phyloP scores from a whole-genome alignment of 176 grass and related monocot genomes.

The Cymbopogon citratus region DNA sequence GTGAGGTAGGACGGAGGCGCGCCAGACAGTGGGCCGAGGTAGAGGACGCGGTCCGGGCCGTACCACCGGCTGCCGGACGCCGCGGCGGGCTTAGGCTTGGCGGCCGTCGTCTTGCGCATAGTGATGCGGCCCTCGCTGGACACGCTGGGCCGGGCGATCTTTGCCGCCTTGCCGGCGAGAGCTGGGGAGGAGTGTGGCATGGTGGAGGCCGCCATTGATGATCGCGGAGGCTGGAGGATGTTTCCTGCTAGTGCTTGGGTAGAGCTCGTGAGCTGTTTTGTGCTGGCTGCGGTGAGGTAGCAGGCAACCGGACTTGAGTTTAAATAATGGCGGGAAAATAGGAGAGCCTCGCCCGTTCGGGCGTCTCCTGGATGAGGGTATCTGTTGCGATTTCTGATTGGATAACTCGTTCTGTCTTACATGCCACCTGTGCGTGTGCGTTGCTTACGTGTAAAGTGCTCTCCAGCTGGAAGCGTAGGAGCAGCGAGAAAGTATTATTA shows the following conservation, averaged over 20 bases:
- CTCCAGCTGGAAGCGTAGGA: too few species aligned
- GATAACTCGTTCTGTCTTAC: not conserved
- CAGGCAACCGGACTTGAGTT: not conserved
- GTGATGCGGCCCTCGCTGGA: conserved; percentile 42
- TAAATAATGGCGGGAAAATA: conserved; percentile 19
- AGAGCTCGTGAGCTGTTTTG: not conserved
- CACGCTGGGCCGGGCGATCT: conserved; percentile 5
- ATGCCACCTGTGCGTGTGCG: not conserved
- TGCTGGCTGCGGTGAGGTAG: not conserved
- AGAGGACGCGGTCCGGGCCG: too few species aligned
- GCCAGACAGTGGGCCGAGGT: too few species aligned
- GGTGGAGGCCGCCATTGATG: conserved; percentile 31
- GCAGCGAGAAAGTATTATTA: too few species aligned
- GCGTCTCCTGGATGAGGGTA: conserved; percentile 9
- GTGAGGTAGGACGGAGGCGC: too few species aligned
- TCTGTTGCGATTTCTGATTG: conserved; percentile 11
- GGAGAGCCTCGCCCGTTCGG: not conserved
- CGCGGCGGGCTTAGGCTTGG: too few species aligned
- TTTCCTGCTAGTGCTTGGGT: not conserved
- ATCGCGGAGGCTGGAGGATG: not conserved
- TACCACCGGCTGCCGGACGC: too few species aligned
- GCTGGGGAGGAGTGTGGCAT: conserved; percentile 24
- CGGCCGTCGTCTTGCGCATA: too few species aligned
- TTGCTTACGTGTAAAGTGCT: not conserved
- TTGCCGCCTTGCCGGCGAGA: conserved; percentile 7